Conservation (phyloP, 768 basidiomycete genomes). For the Suillus placidus region DNA sequence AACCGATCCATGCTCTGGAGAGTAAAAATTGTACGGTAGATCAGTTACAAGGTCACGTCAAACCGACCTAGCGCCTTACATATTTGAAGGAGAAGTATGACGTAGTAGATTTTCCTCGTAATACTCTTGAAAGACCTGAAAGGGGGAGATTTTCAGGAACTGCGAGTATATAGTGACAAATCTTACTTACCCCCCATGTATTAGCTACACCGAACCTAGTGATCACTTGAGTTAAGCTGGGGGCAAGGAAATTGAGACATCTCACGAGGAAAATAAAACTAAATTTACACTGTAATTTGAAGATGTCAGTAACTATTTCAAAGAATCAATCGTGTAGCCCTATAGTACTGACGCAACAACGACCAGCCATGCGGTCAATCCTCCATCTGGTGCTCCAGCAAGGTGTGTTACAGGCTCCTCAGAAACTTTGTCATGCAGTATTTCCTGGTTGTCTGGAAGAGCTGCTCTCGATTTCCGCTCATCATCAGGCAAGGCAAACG, state of each 20-base stretch:
- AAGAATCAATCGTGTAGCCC: neutral
- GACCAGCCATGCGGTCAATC: slow-evolving; percentile 35
- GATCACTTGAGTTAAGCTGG: neutral
- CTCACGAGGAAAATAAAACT: slow-evolving; percentile 1
- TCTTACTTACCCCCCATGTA: slow-evolving; percentile 67
- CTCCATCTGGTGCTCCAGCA: slow-evolving; percentile 32
- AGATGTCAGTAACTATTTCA: slow-evolving; percentile 27
- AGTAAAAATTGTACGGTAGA: neutral
- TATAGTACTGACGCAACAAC: slow-evolving; percentile 28
- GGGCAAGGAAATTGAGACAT: slow-evolving; percentile 3
- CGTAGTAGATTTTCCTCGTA: slow-evolving; percentile 59
- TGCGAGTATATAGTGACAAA: neutral
- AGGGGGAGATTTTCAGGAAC: slow-evolving; percentile 1
- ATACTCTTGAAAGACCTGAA: slow-evolving; percentile 72
- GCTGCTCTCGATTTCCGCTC: neutral
- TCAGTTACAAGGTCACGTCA: neutral
- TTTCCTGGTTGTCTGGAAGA: slow-evolving; percentile 15
- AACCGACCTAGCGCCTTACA: slow-evolving; percentile 42
- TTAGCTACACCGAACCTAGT: slow-evolving; percentile 69
- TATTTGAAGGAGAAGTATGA: slow-evolving; percentile 58
- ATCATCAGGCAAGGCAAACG: neutral
- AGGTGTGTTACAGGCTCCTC: slow-evolving; percentile 22
- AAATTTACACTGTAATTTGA: slow-evolving; percentile 42
- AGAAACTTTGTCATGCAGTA: neutral
- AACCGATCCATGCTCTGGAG: slow-evolving; percentile 80